Conservation (phyloP, 805 yeast genomes). For the Sugiyamaella boreocaroliniensis region DNA sequence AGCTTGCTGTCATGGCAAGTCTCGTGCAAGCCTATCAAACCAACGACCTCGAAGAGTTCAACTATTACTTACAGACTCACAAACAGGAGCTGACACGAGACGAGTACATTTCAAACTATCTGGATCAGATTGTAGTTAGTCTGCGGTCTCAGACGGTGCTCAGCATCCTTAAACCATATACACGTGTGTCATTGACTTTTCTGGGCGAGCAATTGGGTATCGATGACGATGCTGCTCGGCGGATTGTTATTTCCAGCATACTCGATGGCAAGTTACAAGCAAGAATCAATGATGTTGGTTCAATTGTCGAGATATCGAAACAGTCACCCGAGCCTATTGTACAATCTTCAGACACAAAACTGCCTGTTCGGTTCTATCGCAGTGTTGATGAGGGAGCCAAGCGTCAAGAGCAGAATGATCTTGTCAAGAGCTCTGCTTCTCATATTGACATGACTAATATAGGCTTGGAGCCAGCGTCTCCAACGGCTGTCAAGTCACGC, state of each 20-base stretch:
- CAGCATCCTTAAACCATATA: constrained; percentile 28
- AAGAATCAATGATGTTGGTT: neutral
- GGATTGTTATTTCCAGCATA: neutral
- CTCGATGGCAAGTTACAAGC: neutral
- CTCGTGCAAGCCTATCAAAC: constrained; percentile 33
- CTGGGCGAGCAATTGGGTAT: constrained; percentile 12
- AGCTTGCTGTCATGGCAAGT: constrained; percentile 26
- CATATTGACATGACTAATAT: neutral
- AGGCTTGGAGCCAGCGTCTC: neutral
- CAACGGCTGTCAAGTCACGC: neutral
- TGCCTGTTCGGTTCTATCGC: neutral
- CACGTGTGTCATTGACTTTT: constrained; percentile 23
- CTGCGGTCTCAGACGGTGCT: constrained; percentile 26
- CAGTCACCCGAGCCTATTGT: too few species aligned
- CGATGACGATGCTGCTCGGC: neutral
- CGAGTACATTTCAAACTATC: constrained; percentile 10
- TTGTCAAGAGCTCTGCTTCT: neutral
- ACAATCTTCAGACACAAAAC: neutral
- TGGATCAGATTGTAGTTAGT: constrained; percentile 23
- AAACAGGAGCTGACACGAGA: constrained; percentile 14
- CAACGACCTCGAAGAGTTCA: constrained; percentile 21
- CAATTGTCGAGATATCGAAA: neutral
- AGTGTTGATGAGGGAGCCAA: neutral
- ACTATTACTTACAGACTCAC: constrained; percentile 13
- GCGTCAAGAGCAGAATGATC: neutral